Evolutionary conservation across 1,139 yeast genomes (phyloP), one percentile per base, ranked within the genome.

Genomic region (Blastobotrys buckinghamii): DNA sequence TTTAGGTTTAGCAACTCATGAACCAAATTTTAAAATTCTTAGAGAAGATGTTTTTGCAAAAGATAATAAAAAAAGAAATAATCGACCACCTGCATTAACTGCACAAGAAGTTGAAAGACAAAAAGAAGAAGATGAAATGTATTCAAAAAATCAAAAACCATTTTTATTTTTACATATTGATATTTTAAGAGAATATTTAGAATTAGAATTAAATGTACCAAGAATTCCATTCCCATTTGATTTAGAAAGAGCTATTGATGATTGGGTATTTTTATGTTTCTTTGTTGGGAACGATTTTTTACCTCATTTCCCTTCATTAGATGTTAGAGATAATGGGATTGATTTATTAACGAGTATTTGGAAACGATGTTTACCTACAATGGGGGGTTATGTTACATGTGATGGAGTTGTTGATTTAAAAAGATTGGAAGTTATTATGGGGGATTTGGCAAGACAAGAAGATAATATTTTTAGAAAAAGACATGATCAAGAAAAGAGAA

Each of bases 231-330:
- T 86, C 60, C 77, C 81, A 16, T 89, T 84, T 68, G 97, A 92
- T 63, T 69, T 89, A 53, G 99, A 94, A 68, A 76, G 98, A 51
- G 97, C 97, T 2, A 83, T 94, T 53, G 99, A 94, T 65, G 99
- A 94, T 69, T 94, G 98, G 98, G 90, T 94, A 16, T 94, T 94
- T 59, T 84, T 94, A 90, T 92, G 97, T 76, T 94, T 94, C 72
- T 94, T 94, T 64, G 95, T 92, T 51, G 99, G 99, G 66, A 94
- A 94, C 64, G 99, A 94, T 79, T 94, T 94, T 74, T 74, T 94
- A 62, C 99, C 99, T 1, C 98, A 92, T 68, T 72, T 94, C 56
- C 98, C 99, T 6, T 82, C 95, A 47, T 74, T 94, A 53, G 97
- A 92, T 63, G 97, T 92, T 40, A 79, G 98, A 58, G 97, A 94